Evolutionary conservation across 1,284 basidiomycete genomes (phyloP), one percentile per base, ranked within the genome.

Genomic region (Cryptococcus depauperatus): DNA sequence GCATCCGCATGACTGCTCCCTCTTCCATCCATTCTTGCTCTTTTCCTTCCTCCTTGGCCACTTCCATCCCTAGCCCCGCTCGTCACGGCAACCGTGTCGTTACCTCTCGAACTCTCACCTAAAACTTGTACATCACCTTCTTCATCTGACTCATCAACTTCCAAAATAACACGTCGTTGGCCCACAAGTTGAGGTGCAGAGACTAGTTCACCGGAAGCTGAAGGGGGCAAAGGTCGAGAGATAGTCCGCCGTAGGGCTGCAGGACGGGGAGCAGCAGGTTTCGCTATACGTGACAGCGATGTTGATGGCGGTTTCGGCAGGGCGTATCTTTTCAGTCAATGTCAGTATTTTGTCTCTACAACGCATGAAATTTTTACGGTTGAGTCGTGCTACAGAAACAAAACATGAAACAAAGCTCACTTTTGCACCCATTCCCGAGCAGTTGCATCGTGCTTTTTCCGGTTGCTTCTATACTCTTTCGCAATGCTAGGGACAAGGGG

Each of bases 401-500:
- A n/a, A n/a, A n/a, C n/a, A n/a, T n/a, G n/a, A n/a, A n/a, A n/a
- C n/a, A 22, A 27, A 25, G 78, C 87, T 65, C 64, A 92, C 88
- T 86, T 85, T 78, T 85, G 81, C 64, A 88, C 88, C 88, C 90
- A 93, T 74, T 93, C 88, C 70, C 85, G 77, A 22, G 91, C 92
- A 13, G 84, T 93, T 52, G 84, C 80, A 72, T 95, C 91, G 68
- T 95, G 95, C 62, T 85, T 81, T 57, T 82, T 75, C 60, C 85
- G 81, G 72, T 93, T 85, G 41, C 81, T 85, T 82, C 88, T 90
- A 79, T 91, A 93, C 61, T 90, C 71, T 66, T 89, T 83, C 29
- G 89, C 72, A 19, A 74, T 73, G 22, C 61, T 50, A 8, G 71
- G 64, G 16, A 74, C 71, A 22, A 75, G 67, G 1, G 74, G 29